Evolutionary conservation across 495 filamentous ascomycete species (phyloP), one percentile per base, ranked within the genome.

Genomic region (Pseudoneurospora amorphoporcata): DNA sequence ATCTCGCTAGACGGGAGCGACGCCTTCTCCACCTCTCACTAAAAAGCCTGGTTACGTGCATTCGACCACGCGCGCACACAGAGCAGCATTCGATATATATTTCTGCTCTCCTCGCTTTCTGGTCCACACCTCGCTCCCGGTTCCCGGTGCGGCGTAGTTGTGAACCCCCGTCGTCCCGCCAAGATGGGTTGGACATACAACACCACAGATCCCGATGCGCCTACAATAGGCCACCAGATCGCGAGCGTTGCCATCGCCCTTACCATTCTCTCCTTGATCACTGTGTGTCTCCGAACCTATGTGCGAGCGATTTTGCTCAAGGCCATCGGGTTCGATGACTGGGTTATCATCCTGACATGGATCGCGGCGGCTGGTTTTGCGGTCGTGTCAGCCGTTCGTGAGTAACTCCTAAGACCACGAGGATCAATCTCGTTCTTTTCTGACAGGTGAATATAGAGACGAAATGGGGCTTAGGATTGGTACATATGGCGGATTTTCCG

Each of bases 181-280:
- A 73, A 68, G 16, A 84, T 84, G 82, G 82, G 78, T 35, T 84
- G 82, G 82, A 82, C 80, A 2, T 80, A 78, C 77, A 83, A 83
- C 73, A 80, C 81, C 43, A 47, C 32, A 17, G 72, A 81, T 65
- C 75, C 76, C 19, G 74, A 82, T 76, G 80, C 80, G 23, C 77
- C 78, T 35, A 83, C 82, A 8, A 79, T 79, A 43, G 81, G 79
- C 42, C 78, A 78, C 4, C 61, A 72, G 45, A 82, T 84, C 69
- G 76, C 79, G 3, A 78, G 77, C 23, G 75, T 83, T 41, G 77
- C 79, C 8, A 70, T 72, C 4, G 69, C 76, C 37, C 74, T 84
- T 43, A 83, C 80, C 14, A 39, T 68, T 6, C n/a, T 83, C 38
- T 81, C 82, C 16, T 69, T 83, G 2, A 35, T 81, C n/a, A 71